phyloP scores from a whole-genome alignment of 108 stramenopile genomes.

The Discostella stelligeroides region DNA sequence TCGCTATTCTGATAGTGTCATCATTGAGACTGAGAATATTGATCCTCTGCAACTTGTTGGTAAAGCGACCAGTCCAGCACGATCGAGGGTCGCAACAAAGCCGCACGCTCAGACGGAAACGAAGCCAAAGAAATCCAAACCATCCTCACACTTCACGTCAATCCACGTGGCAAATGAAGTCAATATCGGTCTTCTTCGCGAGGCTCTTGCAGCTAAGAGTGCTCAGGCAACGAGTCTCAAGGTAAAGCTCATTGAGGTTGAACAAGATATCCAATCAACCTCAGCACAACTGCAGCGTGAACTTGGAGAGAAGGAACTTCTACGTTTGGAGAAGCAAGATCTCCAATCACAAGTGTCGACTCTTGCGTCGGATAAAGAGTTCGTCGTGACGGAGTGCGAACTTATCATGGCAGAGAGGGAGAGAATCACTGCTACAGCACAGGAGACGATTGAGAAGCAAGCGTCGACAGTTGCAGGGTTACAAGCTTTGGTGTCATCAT shows the following conservation, averaged over 20 bases:
- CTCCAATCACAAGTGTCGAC: slow-evolving; percentile 44
- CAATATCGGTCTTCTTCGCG: slow-evolving; percentile 41
- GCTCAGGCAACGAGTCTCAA: slow-evolving; percentile 40
- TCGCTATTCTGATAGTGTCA: slow-evolving; percentile 47
- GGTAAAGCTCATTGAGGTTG: slow-evolving; percentile 20
- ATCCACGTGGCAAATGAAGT: slow-evolving; percentile 20
- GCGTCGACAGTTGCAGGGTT: slow-evolving; percentile 16
- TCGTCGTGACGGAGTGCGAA: slow-evolving; percentile 39
- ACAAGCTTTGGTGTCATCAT: slow-evolving; percentile 25
- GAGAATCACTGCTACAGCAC: slow-evolving; percentile 26
- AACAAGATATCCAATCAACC: slow-evolving; percentile 6
- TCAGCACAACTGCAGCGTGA: slow-evolving; percentile 27
- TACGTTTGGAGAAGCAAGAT: slow-evolving; percentile 44
- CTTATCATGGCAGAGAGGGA: slow-evolving; percentile 44
- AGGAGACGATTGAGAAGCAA: slow-evolving; percentile 44
- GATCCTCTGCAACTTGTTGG: slow-evolving; percentile 12
- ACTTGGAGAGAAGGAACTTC: slow-evolving; percentile 47
- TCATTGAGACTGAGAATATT: slow-evolving; percentile 25
- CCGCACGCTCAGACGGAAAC: slow-evolving; percentile 44
- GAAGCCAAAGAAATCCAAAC: slow-evolving; percentile 38
- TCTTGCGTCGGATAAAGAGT: slow-evolving; percentile 50
- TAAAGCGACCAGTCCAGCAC: slow-evolving; percentile 28
- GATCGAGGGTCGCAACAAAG: slow-evolving; percentile 22
- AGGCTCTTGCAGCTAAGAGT: slow-evolving; percentile 50
- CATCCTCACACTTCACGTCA: slow-evolving; percentile 14